Conservation (phyloP, 768 basidiomycete genomes). For the Chalciporus piperatus region DNA sequence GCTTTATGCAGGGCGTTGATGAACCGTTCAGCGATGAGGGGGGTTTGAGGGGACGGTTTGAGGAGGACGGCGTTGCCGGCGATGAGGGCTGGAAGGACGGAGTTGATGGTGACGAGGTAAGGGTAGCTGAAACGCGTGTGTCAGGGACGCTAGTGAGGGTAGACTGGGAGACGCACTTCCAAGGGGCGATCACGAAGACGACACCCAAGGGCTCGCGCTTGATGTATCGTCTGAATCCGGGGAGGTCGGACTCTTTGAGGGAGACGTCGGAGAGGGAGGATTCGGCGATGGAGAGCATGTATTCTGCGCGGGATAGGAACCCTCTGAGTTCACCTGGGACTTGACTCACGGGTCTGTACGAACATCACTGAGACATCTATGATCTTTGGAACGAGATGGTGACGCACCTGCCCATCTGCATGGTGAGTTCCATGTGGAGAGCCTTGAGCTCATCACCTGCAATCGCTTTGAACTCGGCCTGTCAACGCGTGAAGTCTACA, state of each 20-base stretch:
- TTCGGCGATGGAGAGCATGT: slow-evolving; percentile 83
- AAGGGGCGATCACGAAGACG: slow-evolving; percentile 83
- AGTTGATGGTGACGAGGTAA: slow-evolving; percentile 87
- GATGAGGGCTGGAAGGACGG: slow-evolving; percentile 86
- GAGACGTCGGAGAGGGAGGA: slow-evolving; percentile 70
- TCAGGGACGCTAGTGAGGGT: background rate
- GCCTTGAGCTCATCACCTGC: slow-evolving; percentile 48
- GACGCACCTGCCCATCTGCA: slow-evolving; percentile 89
- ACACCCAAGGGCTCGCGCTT: slow-evolving; percentile 83
- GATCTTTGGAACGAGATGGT: background rate
- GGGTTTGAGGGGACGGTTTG: slow-evolving; percentile 97
- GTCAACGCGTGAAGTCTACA: background rate
- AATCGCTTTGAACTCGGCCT: slow-evolving; percentile 49
- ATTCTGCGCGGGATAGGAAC: slow-evolving; percentile 74
- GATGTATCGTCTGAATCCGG: slow-evolving; percentile 83
- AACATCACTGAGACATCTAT: background rate
- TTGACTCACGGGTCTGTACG: slow-evolving; percentile 71
- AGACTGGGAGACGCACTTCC: slow-evolving; percentile 66
- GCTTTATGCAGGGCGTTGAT: slow-evolving; percentile 64
- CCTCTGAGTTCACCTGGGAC: slow-evolving; percentile 77
- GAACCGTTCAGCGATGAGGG: slow-evolving; percentile 82
- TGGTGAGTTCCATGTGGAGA: slow-evolving; percentile 64
- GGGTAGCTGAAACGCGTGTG: slow-evolving; percentile 57
- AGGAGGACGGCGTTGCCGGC: slow-evolving; percentile 89
- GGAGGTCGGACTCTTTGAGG: slow-evolving; percentile 74